Evolutionary conservation across 108 stramenopile species (phyloP).

Genomic region (Conticribra weissflogii): DNA sequence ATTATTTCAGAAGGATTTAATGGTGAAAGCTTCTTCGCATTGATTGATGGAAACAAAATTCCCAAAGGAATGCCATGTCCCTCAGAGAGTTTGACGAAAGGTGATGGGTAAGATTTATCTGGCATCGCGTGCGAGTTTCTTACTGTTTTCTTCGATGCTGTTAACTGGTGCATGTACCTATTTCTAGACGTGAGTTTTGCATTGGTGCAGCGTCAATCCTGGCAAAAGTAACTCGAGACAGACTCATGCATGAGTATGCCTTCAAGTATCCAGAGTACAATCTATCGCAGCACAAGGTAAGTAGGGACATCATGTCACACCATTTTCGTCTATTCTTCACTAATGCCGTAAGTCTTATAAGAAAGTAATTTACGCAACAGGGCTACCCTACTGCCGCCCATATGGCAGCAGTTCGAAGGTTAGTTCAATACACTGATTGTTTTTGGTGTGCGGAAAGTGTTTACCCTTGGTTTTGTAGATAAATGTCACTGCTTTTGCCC

Average conservation of each 20-base stretch:
- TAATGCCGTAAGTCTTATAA: no score
- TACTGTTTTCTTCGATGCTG: no score
- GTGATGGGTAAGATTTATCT: no score
- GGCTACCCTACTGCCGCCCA: conserved; percentile 95
- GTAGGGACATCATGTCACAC: no score
- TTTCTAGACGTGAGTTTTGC: conserved; percentile 76
- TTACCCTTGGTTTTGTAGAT: background rate
- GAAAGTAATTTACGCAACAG: no score
- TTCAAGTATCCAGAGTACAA: conserved; percentile 85
- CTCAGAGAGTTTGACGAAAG: conserved; percentile 82
- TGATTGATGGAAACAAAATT: conserved; percentile 89
- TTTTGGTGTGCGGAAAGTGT: background rate
- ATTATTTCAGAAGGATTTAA: background rate
- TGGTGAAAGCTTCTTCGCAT: conserved; percentile 41
- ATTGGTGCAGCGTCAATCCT: conserved; percentile 97
- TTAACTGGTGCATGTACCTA: no score
- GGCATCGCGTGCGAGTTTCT: no score
- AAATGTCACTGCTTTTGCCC: background rate
- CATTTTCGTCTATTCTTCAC: no score
- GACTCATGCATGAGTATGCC: conserved; percentile 92
- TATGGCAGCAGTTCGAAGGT: conserved; percentile 27
- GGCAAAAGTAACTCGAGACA: conserved; percentile 97
- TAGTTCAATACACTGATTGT: background rate
- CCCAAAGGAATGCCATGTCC: conserved; percentile 81
- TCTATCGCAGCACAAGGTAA: conserved; percentile 92